Evolutionary conservation across 352 stramenopile species (phyloP).

Genomic region (Globisporangium abappressorium): DNA sequence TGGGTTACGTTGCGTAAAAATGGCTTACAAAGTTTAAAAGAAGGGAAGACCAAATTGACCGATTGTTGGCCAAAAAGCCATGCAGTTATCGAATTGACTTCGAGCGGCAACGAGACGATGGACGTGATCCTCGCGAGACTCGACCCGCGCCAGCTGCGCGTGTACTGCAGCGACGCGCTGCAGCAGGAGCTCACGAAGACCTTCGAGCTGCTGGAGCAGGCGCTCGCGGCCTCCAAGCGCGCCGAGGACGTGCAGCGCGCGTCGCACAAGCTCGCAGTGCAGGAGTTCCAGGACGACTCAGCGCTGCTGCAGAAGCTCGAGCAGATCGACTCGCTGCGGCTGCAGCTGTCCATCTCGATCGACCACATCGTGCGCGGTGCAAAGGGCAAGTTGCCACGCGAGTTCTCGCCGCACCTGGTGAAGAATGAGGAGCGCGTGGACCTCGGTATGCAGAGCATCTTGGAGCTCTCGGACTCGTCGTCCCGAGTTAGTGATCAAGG

Average conservation of each 20-base stretch:
- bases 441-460: constrained; percentile 8
- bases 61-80: background rate
- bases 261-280: constrained; percentile 12
- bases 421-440: constrained; percentile 7
- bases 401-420: constrained; percentile 1
- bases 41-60: too few relatives aligned
- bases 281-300: constrained; percentile 14
- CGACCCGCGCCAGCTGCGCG: constrained; percentile 20
- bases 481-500: background rate
- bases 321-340: constrained; percentile 17
- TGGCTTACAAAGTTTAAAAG: too few relatives aligned
- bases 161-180: constrained; percentile 20
- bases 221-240: constrained; percentile 15
- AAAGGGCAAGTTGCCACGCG: background rate
- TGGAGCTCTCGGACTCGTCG: constrained; percentile 5
- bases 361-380: constrained; percentile 13
- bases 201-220: constrained; percentile 14
- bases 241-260: constrained; percentile 22
- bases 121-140: constrained; percentile 24
- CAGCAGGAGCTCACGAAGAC: constrained; percentile 19
- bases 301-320: constrained; percentile 12
- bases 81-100: background rate
- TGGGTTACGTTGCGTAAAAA: too few relatives aligned
- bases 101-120: constrained; percentile 13
- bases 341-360: constrained; percentile 19